These are phyloP conservation scores for Erythrophleum ivorense DNA, from an alignment of 331 rosid genomes.

Conservation along the genomic window DNA sequence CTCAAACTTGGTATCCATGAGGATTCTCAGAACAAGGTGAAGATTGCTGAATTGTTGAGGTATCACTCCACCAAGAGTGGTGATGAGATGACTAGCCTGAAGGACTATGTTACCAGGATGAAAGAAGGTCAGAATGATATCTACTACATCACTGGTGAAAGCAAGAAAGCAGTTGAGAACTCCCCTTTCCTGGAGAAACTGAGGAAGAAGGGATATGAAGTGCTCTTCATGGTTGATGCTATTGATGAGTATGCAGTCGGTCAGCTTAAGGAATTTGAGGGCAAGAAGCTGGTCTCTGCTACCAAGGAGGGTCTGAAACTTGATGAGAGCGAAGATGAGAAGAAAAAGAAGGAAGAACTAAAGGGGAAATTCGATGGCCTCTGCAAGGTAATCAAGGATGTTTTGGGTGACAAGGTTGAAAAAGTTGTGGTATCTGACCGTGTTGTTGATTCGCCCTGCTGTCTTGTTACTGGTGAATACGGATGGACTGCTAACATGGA, in stretches of 20 bases:
- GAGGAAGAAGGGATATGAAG: slow-evolving; percentile 80
- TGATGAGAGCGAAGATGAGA: slow-evolving; percentile 77
- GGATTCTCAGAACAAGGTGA: slow-evolving; percentile 75
- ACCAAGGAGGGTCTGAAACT: slow-evolving; percentile 84
- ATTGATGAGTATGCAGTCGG: slow-evolving; percentile 86
- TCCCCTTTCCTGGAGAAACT: slow-evolving; percentile 86
- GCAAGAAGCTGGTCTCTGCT: slow-evolving; percentile 84
- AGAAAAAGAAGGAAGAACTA: slow-evolving; percentile 57
- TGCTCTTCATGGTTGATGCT: slow-evolving; percentile 85
- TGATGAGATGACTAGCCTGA: slow-evolving; percentile 81
- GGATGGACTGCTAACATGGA: slow-evolving; percentile 97
- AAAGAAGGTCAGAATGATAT: slow-evolving; percentile 86
- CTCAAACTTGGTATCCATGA: slow-evolving; percentile 85
- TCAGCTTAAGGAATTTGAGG: slow-evolving; percentile 84
- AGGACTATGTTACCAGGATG: slow-evolving; percentile 88
- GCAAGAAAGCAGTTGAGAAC: slow-evolving; percentile 84
- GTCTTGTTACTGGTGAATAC: slow-evolving; percentile 85
- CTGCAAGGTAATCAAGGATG: slow-evolving; percentile 90
- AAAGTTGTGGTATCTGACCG: slow-evolving; percentile 85
- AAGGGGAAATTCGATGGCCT: slow-evolving; percentile 73
- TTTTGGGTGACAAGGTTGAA: slow-evolving; percentile 80
- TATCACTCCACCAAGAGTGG: slow-evolving; percentile 92
- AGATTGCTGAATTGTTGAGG: slow-evolving; percentile 77
- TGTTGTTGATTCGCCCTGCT: slow-evolving; percentile 87
- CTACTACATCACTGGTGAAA: slow-evolving; percentile 82